Evolutionary conservation across 805 yeast species (phyloP), one percentile per base, ranked within the genome.

Genomic region (Hanseniaspora opuntiae): DNA sequence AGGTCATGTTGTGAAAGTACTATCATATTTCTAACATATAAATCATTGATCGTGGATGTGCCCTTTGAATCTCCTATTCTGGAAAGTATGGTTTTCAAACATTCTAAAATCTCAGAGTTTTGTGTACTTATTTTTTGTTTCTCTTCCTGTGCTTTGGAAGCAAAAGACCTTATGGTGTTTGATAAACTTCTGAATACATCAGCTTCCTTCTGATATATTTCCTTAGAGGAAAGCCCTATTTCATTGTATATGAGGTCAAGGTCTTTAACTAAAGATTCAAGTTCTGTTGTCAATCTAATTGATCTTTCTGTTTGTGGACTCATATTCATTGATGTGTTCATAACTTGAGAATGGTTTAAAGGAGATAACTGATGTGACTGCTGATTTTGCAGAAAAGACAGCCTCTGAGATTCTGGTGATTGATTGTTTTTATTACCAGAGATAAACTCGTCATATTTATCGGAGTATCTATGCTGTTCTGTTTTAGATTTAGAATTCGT

Each of bases 141-240:
- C 55, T 71, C 73, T 5, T 61, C 57, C 45, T 66, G 64, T 1
- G 75, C 71, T 32, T 66, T 67, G 1, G 64, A 58, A 25, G 68
- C 62, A 54, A 68, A 76, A 55, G 70, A 68, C 20, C 70, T 64
- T 32, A 79, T 75, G 1, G 79, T 74, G 28, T 70, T 69, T 36
- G 79, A 74, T 6, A 79, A 68, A 4, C 71, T 71, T 16, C 65
- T 70, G 58, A 79, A 78, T 14, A 79, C 72, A 44, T 70, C 69
- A 35, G 72, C 64, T 58, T 77, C 79, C 58, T 77, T 79, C 37
- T 64, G 64, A 14, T 72, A 61, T 2, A 77, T 73, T 54, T 78
- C 82, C 9, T 63, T 60, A n/a, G 69, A 62, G 0, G 81, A 70
- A 60, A 75, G 78, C 1, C 85, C 85, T 40, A 79, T 79, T 55